These are phyloP conservation scores for Pugionium cornutum DNA, from an alignment of 345 rosid genomes.

Conservation along the genomic window DNA sequence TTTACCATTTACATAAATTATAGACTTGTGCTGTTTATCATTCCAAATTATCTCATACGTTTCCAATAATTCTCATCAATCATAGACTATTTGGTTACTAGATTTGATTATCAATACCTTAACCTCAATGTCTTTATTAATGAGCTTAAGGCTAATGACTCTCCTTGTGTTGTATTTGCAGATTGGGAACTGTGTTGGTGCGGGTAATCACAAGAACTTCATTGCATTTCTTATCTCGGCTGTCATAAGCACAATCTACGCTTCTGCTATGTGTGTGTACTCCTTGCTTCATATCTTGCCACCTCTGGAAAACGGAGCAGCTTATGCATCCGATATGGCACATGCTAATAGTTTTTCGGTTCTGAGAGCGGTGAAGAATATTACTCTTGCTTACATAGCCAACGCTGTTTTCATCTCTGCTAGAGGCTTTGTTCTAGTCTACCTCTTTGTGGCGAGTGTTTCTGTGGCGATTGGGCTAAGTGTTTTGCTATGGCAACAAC, in stretches of 20 bases:
- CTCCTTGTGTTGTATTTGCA: slow-evolving; percentile 42
- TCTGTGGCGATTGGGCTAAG: slow-evolving; percentile 72
- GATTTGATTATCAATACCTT: slow-evolving; percentile 3
- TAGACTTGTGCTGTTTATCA: slow-evolving; percentile 2
- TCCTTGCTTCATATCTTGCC: slow-evolving; percentile 58
- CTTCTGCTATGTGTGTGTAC: slow-evolving; percentile 49
- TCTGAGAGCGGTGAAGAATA: slow-evolving; percentile 52
- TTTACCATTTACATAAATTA: slow-evolving; percentile 7
- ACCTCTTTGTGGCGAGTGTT: slow-evolving; percentile 65
- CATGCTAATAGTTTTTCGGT: slow-evolving; percentile 32
- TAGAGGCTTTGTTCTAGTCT: slow-evolving; percentile 72
- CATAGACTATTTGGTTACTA: slow-evolving; percentile 2
- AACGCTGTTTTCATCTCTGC: slow-evolving; percentile 58
- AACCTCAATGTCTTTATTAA: slow-evolving; percentile 4
- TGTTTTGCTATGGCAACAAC: slow-evolving; percentile 86
- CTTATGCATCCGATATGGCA: slow-evolving; percentile 23
- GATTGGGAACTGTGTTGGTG: slow-evolving; percentile 98
- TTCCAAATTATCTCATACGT: neutral
- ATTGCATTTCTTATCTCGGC: slow-evolving; percentile 71
- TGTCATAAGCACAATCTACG: slow-evolving; percentile 52
- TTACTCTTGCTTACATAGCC: slow-evolving; percentile 48
- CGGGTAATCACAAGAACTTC: slow-evolving; percentile 70
- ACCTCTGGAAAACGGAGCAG: slow-evolving; percentile 38
- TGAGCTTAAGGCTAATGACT: slow-evolving; percentile 7
- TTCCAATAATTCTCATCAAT: neutral